Base-by-base conservation (phyloP, 2,329 filamentous ascomycete genomes). In the Colletotrichum spaethianum region DNA sequence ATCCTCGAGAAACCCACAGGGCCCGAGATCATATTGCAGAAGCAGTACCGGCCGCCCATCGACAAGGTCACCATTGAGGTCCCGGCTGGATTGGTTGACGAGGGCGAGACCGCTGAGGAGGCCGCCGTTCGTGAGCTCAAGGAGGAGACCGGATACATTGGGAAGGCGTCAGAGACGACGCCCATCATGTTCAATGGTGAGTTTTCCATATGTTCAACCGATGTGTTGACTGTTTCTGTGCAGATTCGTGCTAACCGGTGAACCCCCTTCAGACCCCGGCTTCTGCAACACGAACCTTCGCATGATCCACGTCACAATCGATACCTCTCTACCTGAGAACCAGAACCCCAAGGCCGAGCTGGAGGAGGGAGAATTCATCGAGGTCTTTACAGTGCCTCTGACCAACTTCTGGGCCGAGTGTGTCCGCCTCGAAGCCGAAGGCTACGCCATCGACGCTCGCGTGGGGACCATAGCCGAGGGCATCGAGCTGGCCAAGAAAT, bases 351-450 rank as follows among this genome's bases (percentile, higher is more conserved):
- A 91, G 79, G 91, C 93, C 0, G 84, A 93, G 78, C 85, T 95
- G 8, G 93, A 96, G 79, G 93, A 95, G 33, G 92, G 91, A 74
- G 93, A 96, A 82, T 95, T 95, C 78, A 95, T 96, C 77, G 93
- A 95, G 79, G 91, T 92, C 42, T 95, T 96, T 77, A 89, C 88
- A 11, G 86, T 94, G 9, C 91, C 91, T 7, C 78, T 96, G 53
- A 83, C 82, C 26, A 84, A 87, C 18, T 80, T 96, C 48, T 94
- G 92, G 84, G 86, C 86, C 0, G 90, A 93, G 78, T 91, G 91
- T 78, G 90, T 90, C 79, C 87, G 81, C 74, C 84, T 95, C 1
- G 93, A 95, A 78, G 83, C 83, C 2, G 85, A 94, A 74, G 94
- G 94, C 0, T 95, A 89, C 80, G 93, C 92, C 1, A 93, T 96